Percentiles rank a stretch among this genome's conserved stretches.
Conservation (phyloP, 345 rosid species). For the Pugionium dolabratum region DNA sequence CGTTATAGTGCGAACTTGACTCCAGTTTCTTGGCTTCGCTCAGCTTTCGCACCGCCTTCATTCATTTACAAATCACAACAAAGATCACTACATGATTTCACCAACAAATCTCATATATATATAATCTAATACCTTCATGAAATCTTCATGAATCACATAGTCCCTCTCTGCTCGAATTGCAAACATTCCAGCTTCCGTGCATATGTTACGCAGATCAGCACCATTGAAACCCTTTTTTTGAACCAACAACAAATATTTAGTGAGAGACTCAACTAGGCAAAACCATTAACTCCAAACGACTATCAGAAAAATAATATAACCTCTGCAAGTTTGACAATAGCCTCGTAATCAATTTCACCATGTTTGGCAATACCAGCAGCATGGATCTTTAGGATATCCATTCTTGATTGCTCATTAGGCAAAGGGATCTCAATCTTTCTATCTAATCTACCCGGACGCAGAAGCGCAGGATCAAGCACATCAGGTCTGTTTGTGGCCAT, state of each 20-base stretch:
- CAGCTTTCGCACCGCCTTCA: constrained; percentile 84
- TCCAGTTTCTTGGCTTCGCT: constrained; percentile 97
- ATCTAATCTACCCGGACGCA: constrained; percentile 91
- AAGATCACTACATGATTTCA: constrained; percentile 17
- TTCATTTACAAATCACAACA: not conserved
- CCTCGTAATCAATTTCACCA: constrained; percentile 95
- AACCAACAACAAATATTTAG: constrained; percentile 15
- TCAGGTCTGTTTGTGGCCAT: constrained; percentile 99
- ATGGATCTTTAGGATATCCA: constrained; percentile 95
- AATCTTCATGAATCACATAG: constrained; percentile 97
- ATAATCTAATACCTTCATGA: constrained; percentile 77
- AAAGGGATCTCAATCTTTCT: constrained; percentile 93
- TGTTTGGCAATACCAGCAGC: constrained; percentile 95
- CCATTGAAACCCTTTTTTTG: constrained; percentile 81
- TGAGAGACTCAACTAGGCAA: not conserved
- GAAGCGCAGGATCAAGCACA: constrained; percentile 96
- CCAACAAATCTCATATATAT: not conserved
- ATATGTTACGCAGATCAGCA: constrained; percentile 91
- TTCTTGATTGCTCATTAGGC: constrained; percentile 96
- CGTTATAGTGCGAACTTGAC: constrained; percentile 79
- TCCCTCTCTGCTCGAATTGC: constrained; percentile 97
- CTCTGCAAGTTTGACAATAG: constrained; percentile 97
- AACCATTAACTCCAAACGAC: too few relatives aligned
- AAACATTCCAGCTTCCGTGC: constrained; percentile 98
- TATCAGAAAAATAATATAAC: constrained; percentile 42